A percentile compares a stretch with the other conserved stretches of the same genome.
Evolutionary conservation across 2,329 filamentous ascomycete genomes (phyloP).

Genomic region (Trichoderma pleuroti): DNA sequence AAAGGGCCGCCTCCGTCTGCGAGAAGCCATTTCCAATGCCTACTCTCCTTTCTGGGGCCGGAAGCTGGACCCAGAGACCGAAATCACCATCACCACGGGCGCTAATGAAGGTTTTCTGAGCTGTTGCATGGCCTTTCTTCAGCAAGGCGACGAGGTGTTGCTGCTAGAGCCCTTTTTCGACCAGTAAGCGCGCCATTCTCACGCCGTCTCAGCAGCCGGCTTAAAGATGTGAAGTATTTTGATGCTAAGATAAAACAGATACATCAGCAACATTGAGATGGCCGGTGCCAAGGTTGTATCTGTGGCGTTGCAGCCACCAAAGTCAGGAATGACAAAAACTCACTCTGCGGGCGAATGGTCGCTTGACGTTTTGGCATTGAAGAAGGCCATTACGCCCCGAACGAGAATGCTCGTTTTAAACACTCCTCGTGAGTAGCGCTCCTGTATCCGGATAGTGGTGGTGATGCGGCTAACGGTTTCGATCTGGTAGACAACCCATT

Average conservation of each 20-base stretch:
- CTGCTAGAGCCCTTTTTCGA: slow-evolving; percentile 1
- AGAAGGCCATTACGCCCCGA: background rate
- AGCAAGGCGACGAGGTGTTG: background rate
- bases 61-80: background rate
- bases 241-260: background rate
- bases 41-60: slow-evolving; percentile 8
- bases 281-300: slow-evolving; percentile 2
- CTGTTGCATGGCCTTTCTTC: slow-evolving; percentile 5
- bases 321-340: slow-evolving; percentile 9
- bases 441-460: too few species aligned
- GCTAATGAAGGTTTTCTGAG: slow-evolving; percentile 8
- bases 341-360: background rate
- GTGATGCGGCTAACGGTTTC: background rate
- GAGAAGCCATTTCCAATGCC: slow-evolving; percentile 1
- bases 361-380: background rate
- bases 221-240: background rate
- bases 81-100: background rate
- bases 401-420: slow-evolving; percentile 5
- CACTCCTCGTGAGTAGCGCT: background rate
- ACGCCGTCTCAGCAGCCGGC: background rate
- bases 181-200: background rate
- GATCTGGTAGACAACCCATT: background rate
- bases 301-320: slow-evolving; percentile 2
- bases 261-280: slow-evolving; percentile 11
- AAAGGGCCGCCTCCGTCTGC: background rate